phyloP scores from a whole-genome alignment of 2,329 filamentous ascomycete genomes.

The Pezicula neosporulosa region DNA sequence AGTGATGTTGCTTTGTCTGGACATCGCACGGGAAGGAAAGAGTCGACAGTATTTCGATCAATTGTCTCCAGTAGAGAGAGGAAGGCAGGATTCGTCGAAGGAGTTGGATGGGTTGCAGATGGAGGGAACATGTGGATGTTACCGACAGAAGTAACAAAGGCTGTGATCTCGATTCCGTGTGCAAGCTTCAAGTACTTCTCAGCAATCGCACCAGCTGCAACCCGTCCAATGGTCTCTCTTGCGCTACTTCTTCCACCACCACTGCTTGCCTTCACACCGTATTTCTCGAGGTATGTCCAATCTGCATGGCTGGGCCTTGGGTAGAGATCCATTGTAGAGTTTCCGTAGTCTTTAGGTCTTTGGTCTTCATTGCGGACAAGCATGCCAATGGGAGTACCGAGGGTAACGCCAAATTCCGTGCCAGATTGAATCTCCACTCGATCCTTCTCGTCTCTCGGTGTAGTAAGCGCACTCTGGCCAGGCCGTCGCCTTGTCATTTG shows the following conservation, averaged over 20 bases:
- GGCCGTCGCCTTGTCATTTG: slow-evolving; percentile 89
- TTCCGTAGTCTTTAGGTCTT: slow-evolving; percentile 85
- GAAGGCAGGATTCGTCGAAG: slow-evolving; percentile 75
- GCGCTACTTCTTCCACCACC: slow-evolving; percentile 89
- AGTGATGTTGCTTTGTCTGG: slow-evolving; percentile 62
- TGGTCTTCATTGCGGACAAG: slow-evolving; percentile 91
- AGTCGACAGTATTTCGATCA: slow-evolving; percentile 74
- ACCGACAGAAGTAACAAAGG: slow-evolving; percentile 85
- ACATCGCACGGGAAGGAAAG: slow-evolving; percentile 82
- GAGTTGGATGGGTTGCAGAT: slow-evolving; percentile 61
- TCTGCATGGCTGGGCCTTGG: slow-evolving; percentile 92
- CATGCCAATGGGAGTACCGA: slow-evolving; percentile 88
- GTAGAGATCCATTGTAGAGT: slow-evolving; percentile 85
- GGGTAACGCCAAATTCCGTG: slow-evolving; percentile 82
- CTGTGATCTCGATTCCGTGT: slow-evolving; percentile 86
- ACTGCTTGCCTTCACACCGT: slow-evolving; percentile 86
- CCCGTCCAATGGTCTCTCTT: slow-evolving; percentile 91
- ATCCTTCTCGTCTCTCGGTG: slow-evolving; percentile 90
- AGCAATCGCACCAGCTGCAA: slow-evolving; percentile 86
- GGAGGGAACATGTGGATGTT: slow-evolving; percentile 73
- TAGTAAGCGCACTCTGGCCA: slow-evolving; percentile 86
- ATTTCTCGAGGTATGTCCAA: slow-evolving; percentile 97
- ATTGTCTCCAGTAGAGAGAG: slow-evolving; percentile 70
- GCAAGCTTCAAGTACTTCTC: slow-evolving; percentile 85
- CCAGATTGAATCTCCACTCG: slow-evolving; percentile 89